phyloP scores from a whole-genome alignment of 2,329 filamentous ascomycete species.

The Pseudogymnoascus sp. region DNA sequence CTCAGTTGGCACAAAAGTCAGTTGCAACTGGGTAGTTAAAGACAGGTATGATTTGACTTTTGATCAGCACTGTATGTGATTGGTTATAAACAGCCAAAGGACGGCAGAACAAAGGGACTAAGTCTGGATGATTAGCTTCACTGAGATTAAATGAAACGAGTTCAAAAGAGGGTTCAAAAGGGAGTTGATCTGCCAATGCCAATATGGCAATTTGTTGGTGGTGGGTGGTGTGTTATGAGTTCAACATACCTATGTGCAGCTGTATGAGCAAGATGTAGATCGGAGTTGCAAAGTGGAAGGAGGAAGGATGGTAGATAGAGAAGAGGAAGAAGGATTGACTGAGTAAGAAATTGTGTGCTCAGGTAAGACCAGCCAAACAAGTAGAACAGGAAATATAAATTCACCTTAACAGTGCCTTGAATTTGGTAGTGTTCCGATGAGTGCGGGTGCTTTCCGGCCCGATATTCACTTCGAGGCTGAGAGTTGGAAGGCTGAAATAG shows the following conservation, averaged over 20 bases:
- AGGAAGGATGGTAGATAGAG: not conserved
- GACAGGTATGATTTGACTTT: not conserved
- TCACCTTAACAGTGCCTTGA: not conserved
- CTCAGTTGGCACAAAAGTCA: not conserved
- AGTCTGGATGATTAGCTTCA: not conserved
- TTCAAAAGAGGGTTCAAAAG: not conserved
- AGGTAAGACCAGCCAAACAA: not conserved
- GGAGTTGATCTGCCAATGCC: not conserved
- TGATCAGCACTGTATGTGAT: not conserved
- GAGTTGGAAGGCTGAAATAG: not conserved
- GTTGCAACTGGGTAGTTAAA: not conserved
- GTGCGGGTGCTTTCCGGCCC: not conserved
- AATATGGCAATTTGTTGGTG: not conserved
- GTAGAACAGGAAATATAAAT: not conserved
- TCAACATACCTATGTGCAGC: not conserved
- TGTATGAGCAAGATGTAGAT: not conserved
- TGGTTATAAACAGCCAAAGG: not conserved
- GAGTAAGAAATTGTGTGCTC: not conserved
- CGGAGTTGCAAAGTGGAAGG: not conserved
- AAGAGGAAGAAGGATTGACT: not conserved
- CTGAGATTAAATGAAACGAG: not conserved
- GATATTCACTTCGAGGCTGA: not conserved
- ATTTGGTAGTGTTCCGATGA: not conserved
- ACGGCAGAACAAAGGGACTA: not conserved
- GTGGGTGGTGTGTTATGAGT: not conserved